Evolutionary conservation across 176 grass and related monocot species (phyloP).

Genomic region (Poa annua): DNA sequence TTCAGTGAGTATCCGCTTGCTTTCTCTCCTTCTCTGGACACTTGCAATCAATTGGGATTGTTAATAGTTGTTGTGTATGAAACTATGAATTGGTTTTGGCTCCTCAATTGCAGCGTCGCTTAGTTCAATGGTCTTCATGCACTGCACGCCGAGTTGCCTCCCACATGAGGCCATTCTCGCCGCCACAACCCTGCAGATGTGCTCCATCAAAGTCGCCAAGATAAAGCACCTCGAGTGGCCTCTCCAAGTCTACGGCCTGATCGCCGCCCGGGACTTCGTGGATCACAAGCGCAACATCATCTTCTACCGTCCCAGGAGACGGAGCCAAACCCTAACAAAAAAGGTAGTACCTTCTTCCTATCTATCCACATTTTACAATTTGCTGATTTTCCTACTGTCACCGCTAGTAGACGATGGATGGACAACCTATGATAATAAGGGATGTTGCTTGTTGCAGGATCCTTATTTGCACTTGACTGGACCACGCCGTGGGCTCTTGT

Average conservation of each 20-base stretch:
- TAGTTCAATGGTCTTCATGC: background rate
- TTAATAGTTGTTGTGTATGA: too few species aligned
- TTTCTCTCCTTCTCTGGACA: background rate
- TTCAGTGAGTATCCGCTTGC: background rate
- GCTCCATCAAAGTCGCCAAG: background rate
- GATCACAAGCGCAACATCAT: constrained; percentile 6
- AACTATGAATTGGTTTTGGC: too few species aligned
- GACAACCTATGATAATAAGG: background rate
- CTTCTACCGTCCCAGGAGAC: background rate
- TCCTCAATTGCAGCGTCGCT: background rate
- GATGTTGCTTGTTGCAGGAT: background rate
- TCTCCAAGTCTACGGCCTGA: background rate
- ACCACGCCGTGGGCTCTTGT: background rate
- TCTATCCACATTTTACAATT: too few species aligned
- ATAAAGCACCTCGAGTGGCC: background rate
- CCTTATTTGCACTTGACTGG: background rate
- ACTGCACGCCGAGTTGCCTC: constrained; percentile 5
- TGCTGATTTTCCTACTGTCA: background rate
- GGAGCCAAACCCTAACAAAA: constrained; percentile 6
- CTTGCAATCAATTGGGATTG: too few species aligned
- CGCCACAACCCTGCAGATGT: background rate
- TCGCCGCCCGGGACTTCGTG: background rate
- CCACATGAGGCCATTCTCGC: background rate
- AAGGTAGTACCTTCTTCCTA: background rate
- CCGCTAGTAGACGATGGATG: background rate